Evolutionary conservation across 2,329 filamentous ascomycete genomes (phyloP).

Genomic region (Aspergillus pseudoviridinutans): DNA sequence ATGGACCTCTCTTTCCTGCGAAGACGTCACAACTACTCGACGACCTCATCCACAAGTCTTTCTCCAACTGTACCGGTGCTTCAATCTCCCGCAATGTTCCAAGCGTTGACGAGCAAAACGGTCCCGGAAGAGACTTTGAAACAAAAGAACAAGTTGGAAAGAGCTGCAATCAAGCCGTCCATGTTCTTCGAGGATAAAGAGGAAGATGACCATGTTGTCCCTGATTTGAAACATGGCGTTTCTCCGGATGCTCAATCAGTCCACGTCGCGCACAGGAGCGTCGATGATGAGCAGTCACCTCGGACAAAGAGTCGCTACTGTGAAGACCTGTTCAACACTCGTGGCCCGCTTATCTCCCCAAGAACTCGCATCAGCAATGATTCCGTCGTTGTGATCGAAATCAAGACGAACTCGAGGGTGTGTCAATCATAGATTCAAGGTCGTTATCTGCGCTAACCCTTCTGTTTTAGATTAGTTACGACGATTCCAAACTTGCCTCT

Average conservation of each 20-base stretch:
- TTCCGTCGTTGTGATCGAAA: constrained; percentile 59
- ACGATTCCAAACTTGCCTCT: constrained; percentile 70
- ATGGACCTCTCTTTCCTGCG: constrained; percentile 16
- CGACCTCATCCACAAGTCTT: constrained; percentile 14
- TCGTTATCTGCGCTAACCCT: constrained; percentile 14
- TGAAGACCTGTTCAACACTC: constrained; percentile 35
- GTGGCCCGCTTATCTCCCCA: constrained; percentile 33
- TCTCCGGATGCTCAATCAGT: constrained; percentile 12
- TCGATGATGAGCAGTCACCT: constrained; percentile 20
- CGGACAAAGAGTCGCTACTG: constrained; percentile 39
- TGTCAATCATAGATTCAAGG: not conserved
- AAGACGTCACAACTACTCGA: constrained; percentile 13
- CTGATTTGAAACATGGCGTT: constrained; percentile 9
- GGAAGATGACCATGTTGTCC: constrained; percentile 19
- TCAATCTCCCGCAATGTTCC: constrained; percentile 18
- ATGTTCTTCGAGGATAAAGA: constrained; percentile 23
- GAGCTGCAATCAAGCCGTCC: constrained; percentile 15
- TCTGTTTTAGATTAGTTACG: constrained; percentile 56
- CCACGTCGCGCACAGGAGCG: constrained; percentile 10
- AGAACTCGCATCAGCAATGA: constrained; percentile 51
- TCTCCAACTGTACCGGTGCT: constrained; percentile 17
- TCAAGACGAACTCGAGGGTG: constrained; percentile 63
- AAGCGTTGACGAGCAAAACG: constrained; percentile 9
- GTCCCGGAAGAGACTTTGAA: constrained; percentile 17
- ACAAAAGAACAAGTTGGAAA: constrained; percentile 16